Evolutionary conservation across 2,329 filamentous ascomycete genomes (phyloP), one percentile per base, ranked within the genome.

Genomic region (Botrytis fabae): DNA sequence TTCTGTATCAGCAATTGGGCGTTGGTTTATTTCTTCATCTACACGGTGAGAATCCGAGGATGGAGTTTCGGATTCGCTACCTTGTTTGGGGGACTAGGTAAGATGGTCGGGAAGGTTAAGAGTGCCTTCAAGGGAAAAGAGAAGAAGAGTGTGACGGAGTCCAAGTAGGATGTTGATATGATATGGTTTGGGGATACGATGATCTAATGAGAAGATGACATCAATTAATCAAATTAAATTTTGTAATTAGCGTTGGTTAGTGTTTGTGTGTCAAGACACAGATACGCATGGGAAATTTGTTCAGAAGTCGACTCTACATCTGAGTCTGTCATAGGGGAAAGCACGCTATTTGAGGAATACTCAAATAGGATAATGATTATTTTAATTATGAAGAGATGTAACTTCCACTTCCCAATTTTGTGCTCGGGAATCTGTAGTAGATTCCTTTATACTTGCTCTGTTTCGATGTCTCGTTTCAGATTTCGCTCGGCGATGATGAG

Each of bases 11-110:
- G 88, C 69, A 94, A 93, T 79, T 93, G 90, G 89, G 83, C 86
- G 59, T 81, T 94, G 71, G 91, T 93, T 1, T 93, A 92, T 80
- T 93, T 93, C 82, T 93, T 94, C 79, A 89, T 94, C 73, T 94
- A 91, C 82, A 91, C 89, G 4, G 90, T 93, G 10, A 85, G 92
- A 28, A 88, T 94, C 71, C 86, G 86, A 75, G 87, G 90, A 12
- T 94, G 91, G 91, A 87, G 82, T 35, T 94, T 94, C 81, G 92
- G 91, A 0, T 85, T 93, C 73, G 88, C 88, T 0, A 83, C 82
- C 61, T 40, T 92, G 4, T 90, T 90, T 79, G 83, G 84, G 2
- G 76, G 75, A 2, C 69, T 85, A n/a, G 86, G 85, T 2, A 84
- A 82, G 79, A 63, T 81, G 51, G 76, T 85, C 60, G 81, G 75